These are phyloP conservation scores for Sphagnum fallax DNA, from an alignment of 228 moss, liverwort and hornwort genomes.

Conservation along the genomic window DNA sequence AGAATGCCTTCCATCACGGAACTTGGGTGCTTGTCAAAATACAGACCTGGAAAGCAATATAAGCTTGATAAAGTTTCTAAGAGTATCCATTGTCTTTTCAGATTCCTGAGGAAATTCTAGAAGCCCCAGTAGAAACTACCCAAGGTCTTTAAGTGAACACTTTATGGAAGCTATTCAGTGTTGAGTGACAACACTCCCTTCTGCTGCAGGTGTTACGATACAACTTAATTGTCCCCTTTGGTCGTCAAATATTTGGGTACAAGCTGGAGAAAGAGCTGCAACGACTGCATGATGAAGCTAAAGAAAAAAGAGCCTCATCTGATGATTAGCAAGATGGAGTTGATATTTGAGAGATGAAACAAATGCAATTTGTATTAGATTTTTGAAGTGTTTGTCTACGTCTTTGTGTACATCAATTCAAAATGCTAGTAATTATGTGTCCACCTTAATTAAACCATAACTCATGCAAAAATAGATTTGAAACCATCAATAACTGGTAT, in stretches of 20 bases:
- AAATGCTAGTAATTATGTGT: too few species aligned
- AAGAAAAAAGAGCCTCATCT: background rate
- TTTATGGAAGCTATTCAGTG: too few species aligned
- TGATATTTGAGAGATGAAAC: too few species aligned
- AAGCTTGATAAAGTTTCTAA: background rate
- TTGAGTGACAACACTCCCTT: too few species aligned
- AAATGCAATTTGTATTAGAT: too few species aligned
- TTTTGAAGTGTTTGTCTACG: too few species aligned
- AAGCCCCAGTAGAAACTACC: background rate
- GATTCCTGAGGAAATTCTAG: background rate
- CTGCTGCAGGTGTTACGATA: conserved; percentile 29
- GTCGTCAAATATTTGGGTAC: conserved; percentile 24
- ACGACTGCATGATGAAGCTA: background rate
- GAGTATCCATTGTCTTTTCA: background rate
- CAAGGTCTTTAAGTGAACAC: background rate
- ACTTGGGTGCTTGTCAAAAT: background rate
- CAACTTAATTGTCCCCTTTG: conserved; percentile 39
- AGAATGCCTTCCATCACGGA: background rate
- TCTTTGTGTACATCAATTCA: too few species aligned
- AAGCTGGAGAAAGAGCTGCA: conserved; percentile 7
- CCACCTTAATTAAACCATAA: too few species aligned
- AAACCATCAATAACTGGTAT: too few species aligned
- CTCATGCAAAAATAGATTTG: too few species aligned
- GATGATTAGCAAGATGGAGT: background rate
- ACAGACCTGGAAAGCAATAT: too few species aligned